These are phyloP conservation scores for Citrus medica DNA, from an alignment of 345 rosid genomes.

Conservation along the genomic window DNA sequence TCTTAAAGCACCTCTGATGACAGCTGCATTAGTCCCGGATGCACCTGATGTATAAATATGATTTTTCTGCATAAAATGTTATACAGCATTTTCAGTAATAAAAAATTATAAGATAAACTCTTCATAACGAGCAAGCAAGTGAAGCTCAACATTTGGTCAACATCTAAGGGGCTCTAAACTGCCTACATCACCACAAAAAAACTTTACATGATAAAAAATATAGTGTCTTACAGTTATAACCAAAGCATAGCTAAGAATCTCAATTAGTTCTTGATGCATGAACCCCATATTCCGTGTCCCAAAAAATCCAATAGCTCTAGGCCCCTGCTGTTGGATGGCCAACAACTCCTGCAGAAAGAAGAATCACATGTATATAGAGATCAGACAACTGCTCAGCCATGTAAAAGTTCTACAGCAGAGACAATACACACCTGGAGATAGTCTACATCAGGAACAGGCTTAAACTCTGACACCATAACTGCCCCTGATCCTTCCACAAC, in stretches of 20 bases:
- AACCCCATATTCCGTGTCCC: conserved; percentile 98
- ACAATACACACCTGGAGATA: conserved; percentile 67
- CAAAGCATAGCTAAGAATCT: conserved; percentile 98
- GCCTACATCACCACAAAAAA: background rate
- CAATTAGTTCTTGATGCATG: conserved; percentile 98
- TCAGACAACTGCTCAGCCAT: conserved; percentile 36
- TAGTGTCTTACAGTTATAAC: conserved; percentile 82
- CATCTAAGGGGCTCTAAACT: conserved; percentile 1
- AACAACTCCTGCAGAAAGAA: conserved; percentile 71
- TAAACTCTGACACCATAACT: conserved; percentile 58
- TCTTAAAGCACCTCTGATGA: conserved; percentile 95
- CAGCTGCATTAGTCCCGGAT: conserved; percentile 97
- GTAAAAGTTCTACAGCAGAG: background rate
- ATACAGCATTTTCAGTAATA: conserved; percentile 16
- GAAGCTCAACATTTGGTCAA: background rate
- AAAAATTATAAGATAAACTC: background rate
- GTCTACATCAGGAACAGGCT: conserved; percentile 81
- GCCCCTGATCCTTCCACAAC: conserved; percentile 78
- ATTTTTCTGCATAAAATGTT: conserved; percentile 69
- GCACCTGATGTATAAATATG: conserved; percentile 98
- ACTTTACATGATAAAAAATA: conserved; percentile 3
- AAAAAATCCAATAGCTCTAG: conserved; percentile 92
- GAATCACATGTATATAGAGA: background rate
- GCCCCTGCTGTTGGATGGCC: conserved; percentile 99
- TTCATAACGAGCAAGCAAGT: background rate